Evolutionary conservation across 305 asterid genomes (phyloP), one percentile per base, ranked within the genome.

Genomic region (Andrographis paniculata): DNA sequence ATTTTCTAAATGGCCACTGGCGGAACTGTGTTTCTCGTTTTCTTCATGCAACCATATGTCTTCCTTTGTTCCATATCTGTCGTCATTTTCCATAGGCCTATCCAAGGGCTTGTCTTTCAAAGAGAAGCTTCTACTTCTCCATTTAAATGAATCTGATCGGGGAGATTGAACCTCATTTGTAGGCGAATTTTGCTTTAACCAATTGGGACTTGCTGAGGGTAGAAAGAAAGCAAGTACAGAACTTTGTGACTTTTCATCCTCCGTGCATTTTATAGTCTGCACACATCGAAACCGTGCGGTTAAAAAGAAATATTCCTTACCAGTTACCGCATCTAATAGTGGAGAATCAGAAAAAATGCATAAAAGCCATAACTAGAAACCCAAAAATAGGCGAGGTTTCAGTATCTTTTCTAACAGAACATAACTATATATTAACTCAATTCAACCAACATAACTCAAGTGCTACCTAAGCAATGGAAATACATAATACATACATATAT

Each of bases 71-170:
- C 63, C 66, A 24, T 48, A 50, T 20, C 55, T 70, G 37, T 19
- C 46, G 20, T 66, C 61, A 59, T 56, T 48, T 40, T 76, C 84
- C 16, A 57, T 17, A 43, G 31, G 48, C 62, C 70, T 71, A 21
- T 80, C 93, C 72, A 82, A 45, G 17, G 94, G 93, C 56, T 65
- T 82, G 60, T 82, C 79, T 58, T 74, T 74, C 65, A 23, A 49
- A 4, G 89, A 72, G 64, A 77, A 88, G 43, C 70, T 75, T 70
- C 71, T 78, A 55, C 79, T 82, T 70, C 77, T 75, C 94, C 95
- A 82, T 30, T 69, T 65, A 60, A 74, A 80, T 14, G 94, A 76
- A 62, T 65, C 50, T 19, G 88, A 73, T 52, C 66, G 67, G 41
- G 68, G 40, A 35, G 75, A 64, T 63, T 59, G 65, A 63, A 48